Base-by-base conservation (phyloP, 495 filamentous ascomycete genomes). In the Cladorrhinum samala region DNA sequence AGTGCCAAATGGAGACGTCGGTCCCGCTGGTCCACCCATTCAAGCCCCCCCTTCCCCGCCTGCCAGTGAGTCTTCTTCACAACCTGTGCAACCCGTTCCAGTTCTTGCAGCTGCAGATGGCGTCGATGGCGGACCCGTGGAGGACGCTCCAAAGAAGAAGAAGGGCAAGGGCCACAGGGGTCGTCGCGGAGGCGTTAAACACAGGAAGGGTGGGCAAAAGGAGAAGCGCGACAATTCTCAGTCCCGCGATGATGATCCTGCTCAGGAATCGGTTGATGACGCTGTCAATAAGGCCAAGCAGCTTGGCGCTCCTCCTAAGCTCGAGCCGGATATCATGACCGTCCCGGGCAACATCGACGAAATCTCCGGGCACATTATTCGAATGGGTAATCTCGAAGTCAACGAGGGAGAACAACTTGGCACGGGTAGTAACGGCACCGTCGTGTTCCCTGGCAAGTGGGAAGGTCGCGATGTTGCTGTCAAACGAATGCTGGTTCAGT, bases 401-500 rank as follows among this genome's bases (percentile, higher is more conserved):
- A 82, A 86, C 58, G 84, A 83, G 23, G 82, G 88, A 46, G 74
- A 79, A 51, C 83, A 89, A 37, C 77, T 92, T 24, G 88, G 88
- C 7, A 87, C 75, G 53, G 89, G 89, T 13, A 91, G 88, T 62
- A 88, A 91, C 63, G 89, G 89, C 19, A 95, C 89, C 14, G 81
- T 91, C 39, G 89, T 95, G 7, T 92, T 88, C 64, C 79, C 82
- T 14, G 89, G 89, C n/a, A 83, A 78, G 19, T 95, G 90, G 62
- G 89, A 95, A 61, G 90, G 91, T 18, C 85, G 91, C 57, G 86
- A 89, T 41, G 94, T 98, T 17, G 93, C 93, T 1, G 90, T 98
- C 27, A 98, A 98, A 73, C 82, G 93, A 19, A 97, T 98, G 90
- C 76, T 96, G 45, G 86, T 89, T 37, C 86, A 93, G 53, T 95